Percentiles rank a stretch among this genome's conserved stretches.
phyloP scores from a whole-genome alignment of 306 rosid genomes.

The Medicago truncatula region DNA sequence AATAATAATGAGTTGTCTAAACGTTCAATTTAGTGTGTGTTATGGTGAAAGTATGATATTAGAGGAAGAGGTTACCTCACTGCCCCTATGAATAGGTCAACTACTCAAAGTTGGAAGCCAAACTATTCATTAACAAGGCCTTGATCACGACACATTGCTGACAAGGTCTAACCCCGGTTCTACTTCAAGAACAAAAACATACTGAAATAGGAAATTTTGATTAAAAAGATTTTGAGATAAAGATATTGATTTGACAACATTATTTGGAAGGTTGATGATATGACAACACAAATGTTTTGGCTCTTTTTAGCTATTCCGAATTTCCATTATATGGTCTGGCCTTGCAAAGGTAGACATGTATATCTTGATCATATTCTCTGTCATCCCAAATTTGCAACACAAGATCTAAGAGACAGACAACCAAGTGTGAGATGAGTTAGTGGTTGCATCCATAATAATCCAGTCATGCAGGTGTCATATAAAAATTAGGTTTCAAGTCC shows the following conservation, averaged over 20 bases:
- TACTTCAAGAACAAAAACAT: background rate
- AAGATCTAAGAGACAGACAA: conserved; percentile 34
- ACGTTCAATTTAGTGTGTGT: background rate
- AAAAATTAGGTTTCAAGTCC: conserved; percentile 6
- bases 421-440: conserved; percentile 25
- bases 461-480: conserved; percentile 17
- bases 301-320: conserved; percentile 7
- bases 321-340: conserved; percentile 38
- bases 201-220: conserved; percentile 22
- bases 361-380: conserved; percentile 45
- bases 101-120: too few species aligned
- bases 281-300: conserved; percentile 43
- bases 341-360: conserved; percentile 28
- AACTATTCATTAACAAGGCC: too few species aligned
- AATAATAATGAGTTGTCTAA: too few species aligned
- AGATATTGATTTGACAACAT: conserved; percentile 39
- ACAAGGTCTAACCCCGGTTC: too few species aligned
- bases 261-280: conserved; percentile 36
- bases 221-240: conserved; percentile 26
- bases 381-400: conserved; percentile 33
- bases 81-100: too few species aligned
- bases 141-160: too few species aligned
- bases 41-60: background rate
- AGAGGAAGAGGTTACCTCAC: background rate
- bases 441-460: conserved; percentile 35